Evolutionary conservation across 2,329 filamentous ascomycete genomes (phyloP), one percentile per base, ranked within the genome.

Genomic region (Dryadomyces quercivorus): DNA sequence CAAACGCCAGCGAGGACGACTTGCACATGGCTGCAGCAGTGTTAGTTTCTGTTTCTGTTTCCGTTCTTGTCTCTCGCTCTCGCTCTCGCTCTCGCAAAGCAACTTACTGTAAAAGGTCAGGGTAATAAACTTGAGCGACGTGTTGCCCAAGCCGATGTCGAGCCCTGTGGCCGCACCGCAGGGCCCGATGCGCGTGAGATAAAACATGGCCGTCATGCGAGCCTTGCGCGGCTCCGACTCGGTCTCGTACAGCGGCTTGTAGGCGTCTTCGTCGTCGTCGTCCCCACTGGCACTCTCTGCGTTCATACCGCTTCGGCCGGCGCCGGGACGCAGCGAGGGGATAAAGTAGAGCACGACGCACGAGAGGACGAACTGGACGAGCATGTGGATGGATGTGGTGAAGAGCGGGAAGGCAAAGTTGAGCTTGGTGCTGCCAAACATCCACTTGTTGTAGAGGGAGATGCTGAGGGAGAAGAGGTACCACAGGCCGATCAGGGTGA

Each of bases 391-490:
- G 59, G 88, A 88, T 3, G 93, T 98, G 12, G 91, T 95, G 70
- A 97, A 97, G 51, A 98, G 78, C 43, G 93, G 93, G 64, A 93
- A 97, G 52, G 88, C 84, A 67, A 98, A 98, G 69, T 96, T 85
- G 61, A 94, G 80, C 61, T 86, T 82, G 61, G 85, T 79, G 58
- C 85, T 79, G 64, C 88, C 87, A 71, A 98, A 97, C 92, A 98
- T 97, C 93, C 93, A 97, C 73, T 96, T 97, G 78, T 98, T 98
- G 76, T 97, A 98, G 63, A 96, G 78, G 58, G 90, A 95, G 66
- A 95, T 95, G 51, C 88, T 89, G 60, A 97, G 79, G 18, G 91
- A 96, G 70, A 97, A 97, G 43, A 90, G 72, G 59, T 82, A 93
- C 92, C 93, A 98, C 59, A 94, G 70, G 22, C 80, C 77, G 60